These are phyloP conservation scores for Borovskyia barvae DNA, from an alignment of 208 protist species.

Conservation along the genomic window DNA sequence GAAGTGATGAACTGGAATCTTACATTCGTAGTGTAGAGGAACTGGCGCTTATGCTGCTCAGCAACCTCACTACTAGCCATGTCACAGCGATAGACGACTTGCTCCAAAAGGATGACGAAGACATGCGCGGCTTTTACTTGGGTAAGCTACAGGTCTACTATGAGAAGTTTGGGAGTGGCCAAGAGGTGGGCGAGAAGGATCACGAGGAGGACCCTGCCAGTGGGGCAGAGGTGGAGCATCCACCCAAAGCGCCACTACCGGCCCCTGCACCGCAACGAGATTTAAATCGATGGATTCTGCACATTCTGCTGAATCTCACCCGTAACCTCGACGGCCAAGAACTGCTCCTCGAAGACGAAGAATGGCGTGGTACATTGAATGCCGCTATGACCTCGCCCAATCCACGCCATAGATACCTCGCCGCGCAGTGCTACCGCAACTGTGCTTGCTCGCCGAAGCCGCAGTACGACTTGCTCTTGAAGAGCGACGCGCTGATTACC, in stretches of 20 bases:
- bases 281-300: slow-evolving; percentile 68
- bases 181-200: slow-evolving; percentile 16
- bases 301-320: slow-evolving; percentile 81
- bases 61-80: slow-evolving; percentile 79
- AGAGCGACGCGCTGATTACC: slow-evolving; percentile 36
- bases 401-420: slow-evolving; percentile 54
- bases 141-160: slow-evolving; percentile 69
- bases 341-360: slow-evolving; percentile 71
- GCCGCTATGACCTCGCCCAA: slow-evolving; percentile 37
- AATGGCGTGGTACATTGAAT: slow-evolving; percentile 52
- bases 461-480: slow-evolving; percentile 42
- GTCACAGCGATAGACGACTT: slow-evolving; percentile 72
- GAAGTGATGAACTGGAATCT: slow-evolving; percentile 25
- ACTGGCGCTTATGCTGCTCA: slow-evolving; percentile 84
- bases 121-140: slow-evolving; percentile 81
- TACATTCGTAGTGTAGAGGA: slow-evolving; percentile 58
- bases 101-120: slow-evolving; percentile 75
- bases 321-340: slow-evolving; percentile 68
- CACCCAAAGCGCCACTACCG: too few relatives aligned
- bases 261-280: slow-evolving; percentile 34
- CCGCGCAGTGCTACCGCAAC: slow-evolving; percentile 77
- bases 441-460: slow-evolving; percentile 53
- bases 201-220: slow-evolving; percentile 7
- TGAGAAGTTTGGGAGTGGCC: slow-evolving; percentile 23
- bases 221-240: too few relatives aligned